Evolutionary conservation across 345 rosid genomes (phyloP).

Genomic region (Schrenkiella parvula): DNA sequence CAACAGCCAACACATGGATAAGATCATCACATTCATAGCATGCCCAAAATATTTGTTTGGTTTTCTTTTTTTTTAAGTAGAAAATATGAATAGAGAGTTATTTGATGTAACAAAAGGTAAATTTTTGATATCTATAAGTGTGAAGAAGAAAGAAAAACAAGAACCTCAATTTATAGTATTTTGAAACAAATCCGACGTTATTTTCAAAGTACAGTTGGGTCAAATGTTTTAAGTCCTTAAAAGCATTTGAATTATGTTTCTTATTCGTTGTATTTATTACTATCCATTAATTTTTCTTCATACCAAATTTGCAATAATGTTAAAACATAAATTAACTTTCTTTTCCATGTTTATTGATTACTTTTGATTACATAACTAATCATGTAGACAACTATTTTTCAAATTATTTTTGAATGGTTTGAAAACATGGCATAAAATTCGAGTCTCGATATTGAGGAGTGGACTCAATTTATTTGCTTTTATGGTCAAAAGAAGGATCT

Average conservation of each 20-base stretch:
- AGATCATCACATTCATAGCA: neutral
- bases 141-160: neutral
- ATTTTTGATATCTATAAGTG: neutral
- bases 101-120: neutral
- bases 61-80: neutral
- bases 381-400: neutral
- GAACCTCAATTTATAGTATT: neutral
- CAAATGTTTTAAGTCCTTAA: neutral
- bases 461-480: neutral
- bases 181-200: neutral
- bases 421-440: no score
- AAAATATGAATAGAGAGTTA: neutral
- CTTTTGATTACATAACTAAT: neutral
- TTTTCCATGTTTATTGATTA: neutral
- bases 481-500: no score
- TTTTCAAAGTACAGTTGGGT: neutral
- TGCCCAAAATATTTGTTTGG: no score
- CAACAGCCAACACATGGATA: neutral
- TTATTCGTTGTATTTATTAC: neutral
- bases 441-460: no score
- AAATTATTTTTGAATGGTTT: no score
- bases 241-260: neutral
- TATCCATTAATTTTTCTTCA: neutral
- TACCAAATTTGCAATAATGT: neutral
- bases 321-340: neutral